Conservation (phyloP, 139 green algal species). For the Closterium sp. region DNA sequence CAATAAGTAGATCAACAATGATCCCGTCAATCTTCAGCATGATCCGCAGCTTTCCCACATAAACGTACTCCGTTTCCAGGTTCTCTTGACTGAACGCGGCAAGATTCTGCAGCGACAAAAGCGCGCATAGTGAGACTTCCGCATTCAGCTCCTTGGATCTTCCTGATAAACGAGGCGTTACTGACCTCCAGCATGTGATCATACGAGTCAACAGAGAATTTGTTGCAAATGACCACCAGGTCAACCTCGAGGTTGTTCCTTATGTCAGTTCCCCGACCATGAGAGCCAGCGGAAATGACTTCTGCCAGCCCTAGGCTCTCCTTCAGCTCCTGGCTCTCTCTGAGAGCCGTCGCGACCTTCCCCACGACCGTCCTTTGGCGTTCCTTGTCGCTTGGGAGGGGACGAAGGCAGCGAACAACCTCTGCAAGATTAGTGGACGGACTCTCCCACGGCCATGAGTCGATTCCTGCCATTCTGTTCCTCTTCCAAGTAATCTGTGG, state of each 20-base stretch:
- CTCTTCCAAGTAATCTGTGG: too few species aligned
- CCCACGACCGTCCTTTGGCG: background rate
- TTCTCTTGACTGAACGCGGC: background rate
- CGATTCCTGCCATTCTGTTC: background rate
- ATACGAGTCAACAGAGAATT: background rate
- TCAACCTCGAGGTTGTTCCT: background rate
- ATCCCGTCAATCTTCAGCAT: background rate
- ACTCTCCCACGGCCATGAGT: background rate
- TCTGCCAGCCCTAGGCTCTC: background rate
- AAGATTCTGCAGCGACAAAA: background rate
- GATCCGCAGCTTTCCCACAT: background rate
- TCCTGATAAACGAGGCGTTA: background rate
- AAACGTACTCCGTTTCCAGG: background rate
- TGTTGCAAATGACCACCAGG: background rate
- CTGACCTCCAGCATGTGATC: background rate
- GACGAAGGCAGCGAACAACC: background rate
- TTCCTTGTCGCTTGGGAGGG: background rate
- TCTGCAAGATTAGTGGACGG: background rate
- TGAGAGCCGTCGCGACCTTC: background rate
- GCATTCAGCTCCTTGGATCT: background rate
- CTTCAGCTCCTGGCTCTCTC: background rate
- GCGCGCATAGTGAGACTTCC: too few species aligned
- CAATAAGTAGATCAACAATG: background rate
- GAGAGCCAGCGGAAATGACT: background rate
- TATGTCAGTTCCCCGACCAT: background rate